Conservation (phyloP, 371 early-diverging fungal species). For the Umbelopsis sp. region DNA sequence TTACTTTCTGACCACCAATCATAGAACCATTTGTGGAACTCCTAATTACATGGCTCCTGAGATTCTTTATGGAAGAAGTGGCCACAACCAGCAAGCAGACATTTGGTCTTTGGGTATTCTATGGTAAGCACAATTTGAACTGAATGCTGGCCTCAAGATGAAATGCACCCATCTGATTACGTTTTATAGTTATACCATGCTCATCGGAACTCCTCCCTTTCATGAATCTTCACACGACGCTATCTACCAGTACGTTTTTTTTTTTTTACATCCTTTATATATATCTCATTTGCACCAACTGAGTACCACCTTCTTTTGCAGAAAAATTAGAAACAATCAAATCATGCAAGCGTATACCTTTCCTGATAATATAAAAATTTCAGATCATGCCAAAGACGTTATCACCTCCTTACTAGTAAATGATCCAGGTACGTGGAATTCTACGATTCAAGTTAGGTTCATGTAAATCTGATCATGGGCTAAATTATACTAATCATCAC, state of each 20-base stretch:
- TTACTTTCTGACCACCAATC: neutral
- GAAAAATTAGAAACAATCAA: constrained; percentile 76
- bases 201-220: constrained; percentile 97
- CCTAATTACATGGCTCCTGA: constrained; percentile 99
- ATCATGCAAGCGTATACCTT: constrained; percentile 63
- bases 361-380: constrained; percentile 70
- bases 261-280: neutral
- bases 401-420: constrained; percentile 81
- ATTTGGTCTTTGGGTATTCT: constrained; percentile 98
- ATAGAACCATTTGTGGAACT: constrained; percentile 95
- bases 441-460: neutral
- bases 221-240: constrained; percentile 84
- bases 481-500: neutral
- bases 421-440: constrained; percentile 63
- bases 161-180: neutral
- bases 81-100: constrained; percentile 98
- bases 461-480: neutral
- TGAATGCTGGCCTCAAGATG: neutral
- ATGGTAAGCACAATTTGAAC: constrained; percentile 58
- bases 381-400: constrained; percentile 75
- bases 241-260: constrained; percentile 70
- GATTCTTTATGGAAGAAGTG: constrained; percentile 82
- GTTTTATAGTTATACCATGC: constrained; percentile 76
- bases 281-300: no score
- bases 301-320: constrained; percentile 20